Evolutionary conservation across 345 rosid genomes (phyloP).

Genomic region (Mallotus nudiflorus): DNA sequence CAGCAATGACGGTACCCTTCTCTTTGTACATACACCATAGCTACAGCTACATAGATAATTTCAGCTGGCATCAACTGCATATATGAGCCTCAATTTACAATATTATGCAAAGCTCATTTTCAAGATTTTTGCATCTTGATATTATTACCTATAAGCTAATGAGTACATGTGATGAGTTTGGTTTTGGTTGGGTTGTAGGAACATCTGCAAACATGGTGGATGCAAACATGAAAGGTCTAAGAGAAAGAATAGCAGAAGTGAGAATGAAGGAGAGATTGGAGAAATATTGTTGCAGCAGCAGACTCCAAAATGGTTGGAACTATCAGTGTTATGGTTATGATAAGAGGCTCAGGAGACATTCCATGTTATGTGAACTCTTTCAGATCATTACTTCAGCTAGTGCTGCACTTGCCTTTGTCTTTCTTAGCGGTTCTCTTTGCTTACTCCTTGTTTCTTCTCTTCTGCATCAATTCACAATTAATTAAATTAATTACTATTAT

Average conservation of each 20-base stretch:
- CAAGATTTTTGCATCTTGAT: too few species aligned
- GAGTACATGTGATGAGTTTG: too few species aligned
- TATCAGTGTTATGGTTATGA: slow-evolving; percentile 17
- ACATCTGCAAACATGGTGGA: slow-evolving; percentile 35
- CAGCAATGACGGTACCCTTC: slow-evolving; percentile 28
- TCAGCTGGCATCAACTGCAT: neutral
- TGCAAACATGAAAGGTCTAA: slow-evolving; percentile 27
- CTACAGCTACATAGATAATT: neutral
- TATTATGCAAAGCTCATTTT: too few species aligned
- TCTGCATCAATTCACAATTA: slow-evolving; percentile 16
- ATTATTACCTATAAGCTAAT: too few species aligned
- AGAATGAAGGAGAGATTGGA: slow-evolving; percentile 35
- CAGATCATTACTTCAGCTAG: slow-evolving; percentile 30
- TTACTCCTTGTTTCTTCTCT: slow-evolving; percentile 36
- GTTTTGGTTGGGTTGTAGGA: slow-evolving; percentile 29
- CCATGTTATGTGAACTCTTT: slow-evolving; percentile 1
- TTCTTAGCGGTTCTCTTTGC: slow-evolving; percentile 40
- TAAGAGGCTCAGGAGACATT: slow-evolving; percentile 13
- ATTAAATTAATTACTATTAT: neutral
- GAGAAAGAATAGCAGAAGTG: slow-evolving; percentile 32
- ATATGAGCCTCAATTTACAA: too few species aligned
- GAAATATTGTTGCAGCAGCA: neutral
- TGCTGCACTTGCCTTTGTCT: slow-evolving; percentile 35
- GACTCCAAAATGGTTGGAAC: slow-evolving; percentile 28
- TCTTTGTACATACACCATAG: too few species aligned